These are phyloP conservation scores for Monarda citriodora DNA, from an alignment of 305 asterid genomes.

Conservation along the genomic window DNA sequence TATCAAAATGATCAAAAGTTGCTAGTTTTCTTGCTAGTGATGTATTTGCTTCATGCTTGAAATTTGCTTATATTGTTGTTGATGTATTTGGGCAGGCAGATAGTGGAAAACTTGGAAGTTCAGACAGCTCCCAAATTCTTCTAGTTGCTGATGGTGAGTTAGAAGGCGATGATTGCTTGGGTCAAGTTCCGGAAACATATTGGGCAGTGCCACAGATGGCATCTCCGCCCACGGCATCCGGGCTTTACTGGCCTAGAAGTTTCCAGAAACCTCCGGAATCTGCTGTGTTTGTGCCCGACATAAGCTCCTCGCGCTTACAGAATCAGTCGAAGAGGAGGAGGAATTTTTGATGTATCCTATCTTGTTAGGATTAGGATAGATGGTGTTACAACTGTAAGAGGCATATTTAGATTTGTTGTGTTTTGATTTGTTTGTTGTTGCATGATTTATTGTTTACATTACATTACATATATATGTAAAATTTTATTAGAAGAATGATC, in stretches of 20 bases:
- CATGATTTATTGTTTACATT: not conserved
- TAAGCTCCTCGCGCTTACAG: conserved; percentile 38
- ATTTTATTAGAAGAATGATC: conserved; percentile 1
- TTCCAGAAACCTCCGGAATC: conserved; percentile 37
- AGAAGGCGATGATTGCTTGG: conserved; percentile 57
- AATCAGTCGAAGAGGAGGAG: conserved; percentile 43
- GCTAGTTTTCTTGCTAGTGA: not conserved
- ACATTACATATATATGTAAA: conserved; percentile 3
- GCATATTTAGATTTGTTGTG: conserved; percentile 9
- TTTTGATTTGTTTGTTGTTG: conserved; percentile 18
- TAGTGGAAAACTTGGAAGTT: conserved; percentile 70
- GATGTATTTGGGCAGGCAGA: conserved; percentile 41
- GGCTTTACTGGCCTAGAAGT: conserved; percentile 63
- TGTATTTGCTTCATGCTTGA: not conserved
- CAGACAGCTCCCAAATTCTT: conserved; percentile 48
- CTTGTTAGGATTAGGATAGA: conserved; percentile 8
- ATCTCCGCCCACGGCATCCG: conserved; percentile 86
- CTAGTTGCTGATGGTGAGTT: conserved; percentile 52
- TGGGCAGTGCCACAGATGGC: conserved; percentile 83
- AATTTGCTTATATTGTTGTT: not conserved
- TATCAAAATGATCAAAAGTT: not conserved
- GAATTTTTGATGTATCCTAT: conserved; percentile 30
- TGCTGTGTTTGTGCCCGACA: conserved; percentile 66
- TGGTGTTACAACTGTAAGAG: conserved; percentile 3
- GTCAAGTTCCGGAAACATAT: conserved; percentile 61